Evolutionary conservation across 192 early-diverging fungal genomes (phyloP), one percentile per base, ranked within the genome.

Genomic region (Coemansia guatemalensis): DNA sequence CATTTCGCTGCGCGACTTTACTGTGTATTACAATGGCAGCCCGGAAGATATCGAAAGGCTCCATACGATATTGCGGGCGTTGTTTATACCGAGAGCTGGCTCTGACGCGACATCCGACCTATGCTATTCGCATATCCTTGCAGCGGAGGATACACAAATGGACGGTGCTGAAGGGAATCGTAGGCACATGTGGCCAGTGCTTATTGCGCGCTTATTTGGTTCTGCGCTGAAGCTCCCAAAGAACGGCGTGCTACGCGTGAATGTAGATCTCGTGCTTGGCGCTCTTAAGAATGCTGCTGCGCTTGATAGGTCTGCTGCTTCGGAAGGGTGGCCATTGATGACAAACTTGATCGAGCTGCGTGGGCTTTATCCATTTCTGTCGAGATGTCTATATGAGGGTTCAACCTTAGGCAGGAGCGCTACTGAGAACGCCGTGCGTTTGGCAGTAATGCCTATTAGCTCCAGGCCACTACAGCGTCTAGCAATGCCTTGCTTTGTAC

Each of bases 351-450:
- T 72, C 14, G 54, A 32, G 7, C 52, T 57, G 8, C 63, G 56
- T 24, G 41, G 48, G 2, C 51, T 78, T 21, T 78, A 78, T 57
- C 32, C 60, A 24, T 78, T 72, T 55, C 48, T 78, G 52, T 53
- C 66, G 22, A 59, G 33, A 32, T 66, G 59, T 44, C 55, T 78
- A 14, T 29, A 24, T 22, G 30, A 12, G 14, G 41, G 47, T 23
- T 41, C 20, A 30, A 5, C 20, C 2, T 7, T 33, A 8, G 22
- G 39, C 41, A 30, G 39, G 35, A 53, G 29, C 17, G 47, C n/a
- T 14, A 18, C 33, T 3, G 63, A 50, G 4, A 8, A 44, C 9
- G 68, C 60, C 1, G 59, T 69, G 2, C 48, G 48, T 9, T 26
- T 79, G 17, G 64, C 64, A 0, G 56, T 67, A 14, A 53, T 53